Base-by-base conservation (phyloP, 163 green algal species). In the Trebouxia gelatinosa region DNA sequence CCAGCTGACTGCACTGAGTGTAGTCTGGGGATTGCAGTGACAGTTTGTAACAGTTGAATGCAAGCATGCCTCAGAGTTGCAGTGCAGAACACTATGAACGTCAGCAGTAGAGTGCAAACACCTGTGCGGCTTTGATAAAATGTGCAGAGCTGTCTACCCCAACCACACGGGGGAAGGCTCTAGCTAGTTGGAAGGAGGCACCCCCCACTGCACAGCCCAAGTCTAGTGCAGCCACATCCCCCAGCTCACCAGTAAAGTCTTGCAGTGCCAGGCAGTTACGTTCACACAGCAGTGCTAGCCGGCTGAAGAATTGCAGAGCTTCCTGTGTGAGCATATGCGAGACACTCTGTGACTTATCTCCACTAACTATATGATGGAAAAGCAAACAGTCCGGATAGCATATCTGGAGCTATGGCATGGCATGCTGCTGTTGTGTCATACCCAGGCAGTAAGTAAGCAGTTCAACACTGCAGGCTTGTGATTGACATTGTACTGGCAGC, bases 371-470 rank as follows among this genome's bases (percentile, higher is more conserved):
- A n/a, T n/a, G n/a, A n/a, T n/a, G n/a, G n/a, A n/a, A n/a, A n/a
- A n/a, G n/a, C n/a, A n/a, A n/a, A n/a, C n/a, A n/a, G n/a, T n/a
- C n/a, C n/a, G 82, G 87, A 71, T 87, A 95, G 78, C 93, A 88
- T 75, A 95, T 93, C 58, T 91, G 86, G 9, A 95, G 54, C 77
- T 93, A 94, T 82, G n/a, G n/a, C n/a, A n/a, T n/a, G n/a, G n/a
- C n/a, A n/a, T n/a, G n/a, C n/a, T n/a, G n/a, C n/a, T n/a, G n/a
- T n/a, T n/a, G n/a, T n/a, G n/a, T n/a, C n/a, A n/a, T n/a, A n/a
- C n/a, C n/a, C n/a, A n/a, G n/a, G n/a, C n/a, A n/a, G n/a, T n/a
- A n/a, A n/a, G n/a, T n/a, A n/a, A n/a, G n/a, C n/a, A n/a, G n/a
- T n/a, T n/a, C n/a, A n/a, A n/a, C n/a, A n/a, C n/a, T n/a, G n/a